A percentile compares a stretch with the other conserved stretches of the same genome.
Evolutionary conservation across 2,329 filamentous ascomycete species (phyloP).

Genomic region (Aspergillus aculeatus): DNA sequence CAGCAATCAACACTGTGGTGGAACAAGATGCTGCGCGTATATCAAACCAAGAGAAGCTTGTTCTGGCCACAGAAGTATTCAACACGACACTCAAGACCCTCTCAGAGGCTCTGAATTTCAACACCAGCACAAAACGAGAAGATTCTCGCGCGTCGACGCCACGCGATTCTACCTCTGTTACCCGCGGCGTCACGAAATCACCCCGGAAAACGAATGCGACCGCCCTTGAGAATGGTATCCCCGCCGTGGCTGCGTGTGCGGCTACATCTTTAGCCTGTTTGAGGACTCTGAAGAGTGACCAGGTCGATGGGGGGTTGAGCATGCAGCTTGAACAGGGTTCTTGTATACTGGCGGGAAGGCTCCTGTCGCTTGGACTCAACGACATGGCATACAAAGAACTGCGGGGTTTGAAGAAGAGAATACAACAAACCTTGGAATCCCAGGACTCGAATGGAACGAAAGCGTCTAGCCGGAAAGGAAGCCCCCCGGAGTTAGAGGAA

Average conservation of each 20-base stretch:
- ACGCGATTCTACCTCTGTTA: slow-evolving; percentile 24
- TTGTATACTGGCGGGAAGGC: slow-evolving; percentile 43
- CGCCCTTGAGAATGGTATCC: slow-evolving; percentile 25
- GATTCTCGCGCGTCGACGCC: slow-evolving; percentile 13
- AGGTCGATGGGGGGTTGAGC: slow-evolving; percentile 27
- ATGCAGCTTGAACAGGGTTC: slow-evolving; percentile 45
- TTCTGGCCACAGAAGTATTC: slow-evolving; percentile 48
- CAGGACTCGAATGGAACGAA: slow-evolving; percentile 20
- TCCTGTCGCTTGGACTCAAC: slow-evolving; percentile 41
- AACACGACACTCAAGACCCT: slow-evolving; percentile 46
- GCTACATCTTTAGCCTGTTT: slow-evolving; percentile 41
- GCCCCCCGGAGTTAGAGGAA: slow-evolving; percentile 23
- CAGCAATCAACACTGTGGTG: slow-evolving; percentile 23
- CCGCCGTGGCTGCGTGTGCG: slow-evolving; percentile 41
- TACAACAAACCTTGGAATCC: slow-evolving; percentile 33
- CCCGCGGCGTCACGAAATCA: slow-evolving; percentile 26
- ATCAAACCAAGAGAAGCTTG: slow-evolving; percentile 39
- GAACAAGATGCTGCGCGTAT: slow-evolving; percentile 30
- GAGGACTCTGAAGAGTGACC: slow-evolving; percentile 34
- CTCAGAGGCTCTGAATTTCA: slow-evolving; percentile 40
- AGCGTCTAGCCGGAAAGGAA: slow-evolving; percentile 8
- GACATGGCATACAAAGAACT: slow-evolving; percentile 44
- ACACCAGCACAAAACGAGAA: slow-evolving; percentile 19
- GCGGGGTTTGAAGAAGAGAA: slow-evolving; percentile 38
- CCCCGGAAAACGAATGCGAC: slow-evolving; percentile 23